These are phyloP conservation scores for grape (Vitis vinifera) DNA, from an alignment of 164 flowering plant species.

Conservation along the genomic window DNA sequence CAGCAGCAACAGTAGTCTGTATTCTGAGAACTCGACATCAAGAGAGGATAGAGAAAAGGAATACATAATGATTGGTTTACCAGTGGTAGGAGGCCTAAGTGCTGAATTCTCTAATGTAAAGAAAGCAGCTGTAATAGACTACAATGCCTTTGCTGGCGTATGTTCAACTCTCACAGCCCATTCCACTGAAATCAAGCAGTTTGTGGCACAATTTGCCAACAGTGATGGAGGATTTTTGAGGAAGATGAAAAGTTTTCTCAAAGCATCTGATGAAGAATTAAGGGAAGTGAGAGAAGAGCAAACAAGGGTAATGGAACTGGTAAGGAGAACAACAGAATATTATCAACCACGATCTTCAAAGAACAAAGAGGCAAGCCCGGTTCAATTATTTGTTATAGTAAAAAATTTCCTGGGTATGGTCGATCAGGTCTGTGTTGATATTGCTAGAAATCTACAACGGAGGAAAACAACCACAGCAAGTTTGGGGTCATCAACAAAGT, in stretches of 20 bases:
- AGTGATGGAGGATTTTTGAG: constrained; percentile 21
- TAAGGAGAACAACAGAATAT: constrained; percentile 41
- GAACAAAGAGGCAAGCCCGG: constrained; percentile 17
- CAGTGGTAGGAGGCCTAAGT: constrained; percentile 39
- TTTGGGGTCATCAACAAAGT: constrained; percentile 11
- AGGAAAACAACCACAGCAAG: constrained; percentile 12
- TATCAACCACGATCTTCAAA: constrained; percentile 39
- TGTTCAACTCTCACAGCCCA: constrained; percentile 25
- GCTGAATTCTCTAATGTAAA: constrained; percentile 41
- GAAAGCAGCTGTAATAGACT: constrained; percentile 40
- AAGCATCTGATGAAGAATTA: constrained; percentile 30
- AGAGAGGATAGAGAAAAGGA: constrained; percentile 35
- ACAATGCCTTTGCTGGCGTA: constrained; percentile 17
- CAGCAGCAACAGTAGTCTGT: not conserved
- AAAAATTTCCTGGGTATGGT: constrained; percentile 47
- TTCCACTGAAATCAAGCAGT: constrained; percentile 15
- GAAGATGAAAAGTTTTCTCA: constrained; percentile 32
- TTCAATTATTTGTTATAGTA: constrained; percentile 38
- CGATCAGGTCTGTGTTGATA: constrained; percentile 40
- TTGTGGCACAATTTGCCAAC: constrained; percentile 14
- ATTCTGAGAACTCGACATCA: constrained; percentile 5
- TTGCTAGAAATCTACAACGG: constrained; percentile 35
- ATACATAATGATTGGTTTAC: constrained; percentile 39
- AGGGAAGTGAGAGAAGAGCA: constrained; percentile 26
- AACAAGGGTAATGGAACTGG: constrained; percentile 32